A percentile compares a stretch with the other conserved stretches of the same genome.
These are phyloP conservation scores for Blepharisma undulans DNA, from an alignment of 169 alveolate species.

Conservation along the genomic window DNA sequence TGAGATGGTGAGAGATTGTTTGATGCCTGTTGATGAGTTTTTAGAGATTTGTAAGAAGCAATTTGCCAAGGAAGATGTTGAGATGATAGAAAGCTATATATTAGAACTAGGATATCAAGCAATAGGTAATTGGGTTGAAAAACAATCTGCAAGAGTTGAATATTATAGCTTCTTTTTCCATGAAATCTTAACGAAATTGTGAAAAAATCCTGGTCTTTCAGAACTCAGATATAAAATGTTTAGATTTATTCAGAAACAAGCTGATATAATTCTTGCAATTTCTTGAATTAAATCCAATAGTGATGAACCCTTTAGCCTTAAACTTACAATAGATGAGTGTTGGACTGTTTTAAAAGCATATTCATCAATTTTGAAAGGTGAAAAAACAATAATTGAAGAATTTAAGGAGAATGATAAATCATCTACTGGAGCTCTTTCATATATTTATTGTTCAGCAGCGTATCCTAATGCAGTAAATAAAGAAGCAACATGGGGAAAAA, in stretches of 20 bases:
- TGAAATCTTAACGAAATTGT: background rate
- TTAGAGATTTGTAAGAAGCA: background rate
- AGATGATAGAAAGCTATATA: background rate
- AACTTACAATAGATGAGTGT: background rate
- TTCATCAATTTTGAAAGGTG: background rate
- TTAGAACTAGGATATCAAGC: background rate
- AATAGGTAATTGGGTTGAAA: background rate
- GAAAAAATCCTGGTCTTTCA: background rate
- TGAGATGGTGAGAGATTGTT: constrained; percentile 20
- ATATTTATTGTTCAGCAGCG: background rate
- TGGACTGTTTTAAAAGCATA: background rate
- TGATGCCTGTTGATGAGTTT: constrained; percentile 21
- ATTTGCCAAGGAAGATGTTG: background rate
- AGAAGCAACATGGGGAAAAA: background rate
- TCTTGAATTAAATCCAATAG: background rate
- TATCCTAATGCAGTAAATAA: background rate
- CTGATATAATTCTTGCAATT: background rate
- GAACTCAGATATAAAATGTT: background rate
- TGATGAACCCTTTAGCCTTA: background rate
- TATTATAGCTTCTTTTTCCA: background rate
- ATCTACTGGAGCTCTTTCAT: background rate
- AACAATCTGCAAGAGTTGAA: background rate
- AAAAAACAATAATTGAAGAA: background rate
- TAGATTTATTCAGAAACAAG: background rate
- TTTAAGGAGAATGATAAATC: background rate